Evolutionary conservation across 2,329 filamentous ascomycete genomes (phyloP).

Genomic region (Colletotrichum falcatum): DNA sequence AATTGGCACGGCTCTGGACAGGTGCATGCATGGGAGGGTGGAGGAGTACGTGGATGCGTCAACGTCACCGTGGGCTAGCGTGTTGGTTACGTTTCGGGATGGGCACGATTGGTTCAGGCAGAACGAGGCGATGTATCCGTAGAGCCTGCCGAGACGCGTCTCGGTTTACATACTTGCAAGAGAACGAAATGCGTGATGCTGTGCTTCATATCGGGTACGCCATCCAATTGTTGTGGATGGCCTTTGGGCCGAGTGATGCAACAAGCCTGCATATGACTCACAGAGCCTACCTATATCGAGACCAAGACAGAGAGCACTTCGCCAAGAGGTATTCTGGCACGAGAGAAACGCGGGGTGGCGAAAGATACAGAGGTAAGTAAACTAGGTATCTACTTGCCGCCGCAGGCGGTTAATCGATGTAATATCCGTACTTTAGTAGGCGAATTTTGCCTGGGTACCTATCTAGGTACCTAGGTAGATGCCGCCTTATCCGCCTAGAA

Average conservation of each 20-base stretch:
- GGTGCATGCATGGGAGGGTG: slow-evolving; percentile 8
- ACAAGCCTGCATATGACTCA: slow-evolving; percentile 5
- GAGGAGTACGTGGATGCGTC: background rate
- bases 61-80: slow-evolving; percentile 1
- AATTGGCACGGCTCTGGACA: background rate
- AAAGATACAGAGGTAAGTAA: no score
- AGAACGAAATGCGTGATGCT: background rate
- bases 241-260: background rate
- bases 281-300: slow-evolving; percentile 1
- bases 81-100: background rate
- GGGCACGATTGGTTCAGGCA: slow-evolving; percentile 4
- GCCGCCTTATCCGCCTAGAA: background rate
- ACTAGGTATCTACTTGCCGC: no score
- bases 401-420: background rate
- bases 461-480: background rate
- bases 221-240: background rate
- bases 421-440: background rate
- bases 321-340: background rate
- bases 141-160: background rate
- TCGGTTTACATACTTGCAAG: background rate
- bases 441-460: no score
- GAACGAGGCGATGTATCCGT: background rate
- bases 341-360: background rate
- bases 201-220: background rate
- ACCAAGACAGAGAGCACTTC: background rate